Percentiles rank a stretch among this genome's conserved stretches.
Evolutionary conservation across 2,329 filamentous ascomycete genomes (phyloP).

Genomic region (Stenocarpella maydis): DNA sequence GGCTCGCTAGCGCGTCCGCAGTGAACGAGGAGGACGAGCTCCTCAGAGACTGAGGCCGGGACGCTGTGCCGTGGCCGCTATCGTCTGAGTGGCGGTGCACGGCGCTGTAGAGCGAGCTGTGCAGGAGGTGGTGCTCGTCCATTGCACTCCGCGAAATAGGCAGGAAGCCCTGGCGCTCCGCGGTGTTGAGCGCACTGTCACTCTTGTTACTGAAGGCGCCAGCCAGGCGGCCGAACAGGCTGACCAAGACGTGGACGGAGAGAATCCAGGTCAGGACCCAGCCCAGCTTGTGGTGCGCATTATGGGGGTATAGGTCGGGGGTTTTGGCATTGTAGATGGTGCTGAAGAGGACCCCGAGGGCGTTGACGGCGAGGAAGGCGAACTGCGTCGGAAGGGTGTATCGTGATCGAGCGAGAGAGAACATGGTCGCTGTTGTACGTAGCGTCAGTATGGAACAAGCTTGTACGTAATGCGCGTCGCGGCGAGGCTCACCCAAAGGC

Average conservation of each 20-base stretch:
- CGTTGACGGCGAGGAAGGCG: constrained; percentile 70
- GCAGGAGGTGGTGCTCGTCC: constrained; percentile 58
- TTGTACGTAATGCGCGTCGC: background rate
- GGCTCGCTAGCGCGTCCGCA: constrained; percentile 55
- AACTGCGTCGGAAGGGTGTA: constrained; percentile 76
- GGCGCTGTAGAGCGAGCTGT: constrained; percentile 45
- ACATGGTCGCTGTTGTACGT: constrained; percentile 74
- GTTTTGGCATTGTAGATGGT: constrained; percentile 81
- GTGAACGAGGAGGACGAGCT: constrained; percentile 71
- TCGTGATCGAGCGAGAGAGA: constrained; percentile 82
- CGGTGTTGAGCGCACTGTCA: constrained; percentile 35
- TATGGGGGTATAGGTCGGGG: constrained; percentile 85
- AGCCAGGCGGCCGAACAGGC: constrained; percentile 69
- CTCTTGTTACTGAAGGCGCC: constrained; percentile 48
- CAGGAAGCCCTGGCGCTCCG: constrained; percentile 67
- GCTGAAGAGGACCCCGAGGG: constrained; percentile 69
- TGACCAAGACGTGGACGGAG: constrained; percentile 73
- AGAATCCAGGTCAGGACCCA: constrained; percentile 83
- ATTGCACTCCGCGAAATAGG: constrained; percentile 66
- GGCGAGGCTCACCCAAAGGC: constrained; percentile 66
- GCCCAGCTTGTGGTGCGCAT: constrained; percentile 87
- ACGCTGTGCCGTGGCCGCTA: constrained; percentile 78
- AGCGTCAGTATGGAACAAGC: constrained; percentile 33
- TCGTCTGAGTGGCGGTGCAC: constrained; percentile 71
- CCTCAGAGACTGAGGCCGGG: constrained; percentile 70